Evolutionary conservation across 257 asterid species (phyloP).

Genomic region (Henckelia pumila): DNA sequence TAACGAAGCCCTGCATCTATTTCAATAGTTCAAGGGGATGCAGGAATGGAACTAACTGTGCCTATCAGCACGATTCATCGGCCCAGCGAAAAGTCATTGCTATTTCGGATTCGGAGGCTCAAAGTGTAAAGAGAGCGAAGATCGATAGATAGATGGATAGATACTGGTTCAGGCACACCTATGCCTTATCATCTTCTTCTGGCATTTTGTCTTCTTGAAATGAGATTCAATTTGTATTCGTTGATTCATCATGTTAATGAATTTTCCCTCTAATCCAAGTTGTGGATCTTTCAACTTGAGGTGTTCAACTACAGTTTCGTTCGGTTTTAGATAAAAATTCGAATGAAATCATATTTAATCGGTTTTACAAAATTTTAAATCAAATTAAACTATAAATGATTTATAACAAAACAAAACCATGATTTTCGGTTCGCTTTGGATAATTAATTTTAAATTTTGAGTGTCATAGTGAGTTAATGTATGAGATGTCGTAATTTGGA

Average conservation of each 20-base stretch:
- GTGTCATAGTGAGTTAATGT: too few relatives aligned
- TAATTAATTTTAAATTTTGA: too few relatives aligned
- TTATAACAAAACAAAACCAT: too few relatives aligned
- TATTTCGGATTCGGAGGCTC: slow-evolving; percentile 45
- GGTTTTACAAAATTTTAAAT: too few relatives aligned
- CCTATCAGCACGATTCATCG: slow-evolving; percentile 44
- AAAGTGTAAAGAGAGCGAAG: slow-evolving; percentile 52
- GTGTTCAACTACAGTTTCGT: too few relatives aligned
- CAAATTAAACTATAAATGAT: too few relatives aligned
- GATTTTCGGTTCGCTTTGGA: too few relatives aligned
- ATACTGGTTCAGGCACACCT: slow-evolving; percentile 25
- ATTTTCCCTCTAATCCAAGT: not conserved
- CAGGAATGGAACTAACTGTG: slow-evolving; percentile 55
- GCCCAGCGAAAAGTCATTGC: slow-evolving; percentile 34
- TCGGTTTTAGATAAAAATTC: too few relatives aligned
- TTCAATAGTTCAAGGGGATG: slow-evolving; percentile 63
- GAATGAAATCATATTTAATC: too few relatives aligned
- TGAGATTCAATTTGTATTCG: not conserved
- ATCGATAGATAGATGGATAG: slow-evolving; percentile 55
- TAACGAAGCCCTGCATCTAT: slow-evolving; percentile 52
- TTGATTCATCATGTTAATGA: too few relatives aligned
- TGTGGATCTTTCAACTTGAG: not conserved
- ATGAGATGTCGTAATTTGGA: too few relatives aligned
- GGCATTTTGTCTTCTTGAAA: not conserved
- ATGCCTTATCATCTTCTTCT: too few relatives aligned